Conservation (phyloP, 2,329 filamentous ascomycete species). For the Alternaria brassicae region DNA sequence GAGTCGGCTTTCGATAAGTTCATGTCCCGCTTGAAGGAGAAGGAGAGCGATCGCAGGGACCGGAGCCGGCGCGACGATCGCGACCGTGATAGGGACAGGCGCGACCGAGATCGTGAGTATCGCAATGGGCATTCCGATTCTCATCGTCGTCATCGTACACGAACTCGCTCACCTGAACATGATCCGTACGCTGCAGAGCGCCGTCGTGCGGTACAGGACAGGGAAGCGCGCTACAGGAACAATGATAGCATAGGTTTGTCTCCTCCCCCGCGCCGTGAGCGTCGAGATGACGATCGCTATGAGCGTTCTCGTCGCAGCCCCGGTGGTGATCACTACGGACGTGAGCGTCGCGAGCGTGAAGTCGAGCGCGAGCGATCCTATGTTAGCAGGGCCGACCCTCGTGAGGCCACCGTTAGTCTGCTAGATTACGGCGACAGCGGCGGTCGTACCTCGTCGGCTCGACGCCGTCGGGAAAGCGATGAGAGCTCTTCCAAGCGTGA, state of each 20-base stretch:
- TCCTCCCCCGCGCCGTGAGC: slow-evolving; percentile 56
- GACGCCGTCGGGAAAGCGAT: slow-evolving; percentile 79
- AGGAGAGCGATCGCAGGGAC: slow-evolving; percentile 71
- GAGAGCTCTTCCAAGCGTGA: slow-evolving; percentile 54
- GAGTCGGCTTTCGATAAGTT: slow-evolving; percentile 89
- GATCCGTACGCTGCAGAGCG: slow-evolving; percentile 96
- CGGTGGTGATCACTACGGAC: slow-evolving; percentile 74
- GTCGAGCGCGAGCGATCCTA: slow-evolving; percentile 89
- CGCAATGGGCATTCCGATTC: slow-evolving; percentile 51
- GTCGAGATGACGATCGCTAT: slow-evolving; percentile 48
- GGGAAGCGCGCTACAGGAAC: slow-evolving; percentile 92
- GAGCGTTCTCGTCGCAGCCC: slow-evolving; percentile 64
- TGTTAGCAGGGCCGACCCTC: slow-evolving; percentile 76
- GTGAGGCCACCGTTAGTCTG: slow-evolving; percentile 77
- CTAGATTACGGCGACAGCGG: slow-evolving; percentile 82
- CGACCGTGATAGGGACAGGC: slow-evolving; percentile 55
- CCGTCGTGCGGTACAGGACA: slow-evolving; percentile 89
- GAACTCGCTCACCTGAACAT: slow-evolving; percentile 86
- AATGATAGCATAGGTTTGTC: slow-evolving; percentile 71
- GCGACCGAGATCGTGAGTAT: slow-evolving; percentile 51
- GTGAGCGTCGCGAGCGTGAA: slow-evolving; percentile 86
- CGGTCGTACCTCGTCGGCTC: slow-evolving; percentile 61
- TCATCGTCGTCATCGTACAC: slow-evolving; percentile 60
- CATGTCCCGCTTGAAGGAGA: slow-evolving; percentile 87
- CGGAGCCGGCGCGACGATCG: slow-evolving; percentile 50